Base-by-base conservation (phyloP, 1,139 yeast species). In the Lodderomyces metapsilosis region DNA sequence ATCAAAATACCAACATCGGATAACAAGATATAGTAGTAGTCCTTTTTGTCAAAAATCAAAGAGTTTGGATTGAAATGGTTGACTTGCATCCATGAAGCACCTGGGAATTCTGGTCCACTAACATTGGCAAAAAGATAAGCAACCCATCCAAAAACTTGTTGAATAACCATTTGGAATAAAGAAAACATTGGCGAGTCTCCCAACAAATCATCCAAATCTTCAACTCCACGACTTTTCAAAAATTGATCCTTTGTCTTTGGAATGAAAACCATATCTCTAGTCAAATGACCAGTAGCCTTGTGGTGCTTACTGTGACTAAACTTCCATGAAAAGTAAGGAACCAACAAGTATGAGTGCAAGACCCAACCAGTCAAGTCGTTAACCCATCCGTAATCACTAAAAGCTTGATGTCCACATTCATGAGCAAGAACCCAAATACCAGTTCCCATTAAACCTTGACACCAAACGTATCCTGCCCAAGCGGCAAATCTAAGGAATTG, bases 341-440 rank as follows among this genome's bases (percentile, higher is more conserved):
- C 84, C 53, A 76, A 56, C 46, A 77, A 61, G 54, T 74, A 78
- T 31, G 82, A 75, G 59, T 79, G 84, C 45, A 79, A 63, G 18
- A 78, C 60, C 83, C 83, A 79, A 37, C 84, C 84, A 39, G 77
- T 75, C 28, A 72, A 56, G 55, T 79, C 83, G 52, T 79, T 79
- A 46, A 79, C 71, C 65, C 64, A 63, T 27, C 71, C 75, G 55
- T 76, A 78, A 54, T 77, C 81, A 42, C 78, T 67, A 55, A 79
- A 79, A 11, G 84, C 84, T 54, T 74, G 79, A 56, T 79, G 84
- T 43, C 84, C 84, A 71, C 84, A 79, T 57, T 79, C 84, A 55
- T 79, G 84, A 35, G 84, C 83, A 60, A 80, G 57, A 42, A 80
- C 78, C 84, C 84, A 80, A 34, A 78, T 49, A 38, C 85, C 84